Evolutionary conservation across 352 stramenopile species (phyloP).

Genomic region (Globisporangium recalcitrans): DNA sequence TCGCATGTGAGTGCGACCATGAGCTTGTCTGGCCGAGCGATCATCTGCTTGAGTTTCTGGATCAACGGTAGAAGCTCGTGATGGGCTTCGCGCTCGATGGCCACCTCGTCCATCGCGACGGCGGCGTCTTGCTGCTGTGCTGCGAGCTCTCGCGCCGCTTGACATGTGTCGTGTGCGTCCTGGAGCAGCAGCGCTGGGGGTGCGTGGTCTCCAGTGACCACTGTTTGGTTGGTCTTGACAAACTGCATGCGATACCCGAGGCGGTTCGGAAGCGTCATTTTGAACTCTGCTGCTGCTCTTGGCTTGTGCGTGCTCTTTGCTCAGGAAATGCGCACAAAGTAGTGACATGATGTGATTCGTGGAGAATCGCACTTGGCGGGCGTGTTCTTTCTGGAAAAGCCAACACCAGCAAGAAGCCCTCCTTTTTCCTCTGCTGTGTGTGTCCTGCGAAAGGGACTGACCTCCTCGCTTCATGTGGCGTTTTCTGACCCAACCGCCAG

Average conservation of each 20-base stretch:
- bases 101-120: not conserved
- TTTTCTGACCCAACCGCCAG: conserved; percentile 5
- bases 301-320: not conserved
- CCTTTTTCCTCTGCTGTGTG: no score
- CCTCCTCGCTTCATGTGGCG: not conserved
- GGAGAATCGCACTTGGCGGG: not conserved
- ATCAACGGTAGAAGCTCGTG: conserved; percentile 36
- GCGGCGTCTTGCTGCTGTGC: conserved; percentile 2
- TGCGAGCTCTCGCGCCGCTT: not conserved
- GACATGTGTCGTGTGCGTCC: not conserved
- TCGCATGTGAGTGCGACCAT: conserved; percentile 34
- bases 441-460: not conserved
- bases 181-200: conserved; percentile 12
- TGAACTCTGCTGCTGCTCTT: conserved; percentile 23
- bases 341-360: conserved; percentile 17
- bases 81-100: conserved; percentile 16
- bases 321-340: not conserved
- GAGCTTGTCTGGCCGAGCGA: conserved; percentile 42
- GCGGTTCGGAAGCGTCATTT: conserved; percentile 59
- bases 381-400: conserved; percentile 1
- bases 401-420: not conserved
- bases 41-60: conserved; percentile 40
- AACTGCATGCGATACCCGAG: conserved; percentile 24
- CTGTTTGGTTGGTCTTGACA: conserved; percentile 8
- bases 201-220: conserved; percentile 16